A percentile compares a stretch with the other conserved stretches of the same genome.
Conservation (phyloP, 768 basidiomycete species). For the Inosperma sp. region DNA sequence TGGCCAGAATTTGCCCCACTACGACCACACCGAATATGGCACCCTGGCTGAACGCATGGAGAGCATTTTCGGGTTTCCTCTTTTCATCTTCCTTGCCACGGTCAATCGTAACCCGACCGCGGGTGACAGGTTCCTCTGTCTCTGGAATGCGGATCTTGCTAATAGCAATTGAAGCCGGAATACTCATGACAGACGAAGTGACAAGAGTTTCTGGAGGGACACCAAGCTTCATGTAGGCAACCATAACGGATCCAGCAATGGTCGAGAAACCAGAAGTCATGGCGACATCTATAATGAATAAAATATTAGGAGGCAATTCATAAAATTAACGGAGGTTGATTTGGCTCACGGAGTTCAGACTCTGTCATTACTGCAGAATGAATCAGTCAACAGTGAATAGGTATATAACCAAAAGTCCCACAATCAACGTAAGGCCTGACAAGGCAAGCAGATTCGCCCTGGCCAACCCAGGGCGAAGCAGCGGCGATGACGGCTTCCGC, state of each 20-base stretch:
- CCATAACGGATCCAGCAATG: slow-evolving; percentile 86
- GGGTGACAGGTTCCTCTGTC: slow-evolving; percentile 79
- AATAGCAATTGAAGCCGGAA: slow-evolving; percentile 91
- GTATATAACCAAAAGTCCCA: slow-evolving; percentile 21
- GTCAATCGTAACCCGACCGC: slow-evolving; percentile 74
- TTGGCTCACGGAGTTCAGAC: slow-evolving; percentile 64
- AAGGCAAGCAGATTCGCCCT: slow-evolving; percentile 84
- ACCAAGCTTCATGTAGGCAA: slow-evolving; percentile 75
- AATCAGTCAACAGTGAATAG: not conserved
- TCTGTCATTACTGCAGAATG: slow-evolving; percentile 58
- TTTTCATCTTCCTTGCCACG: slow-evolving; percentile 60
- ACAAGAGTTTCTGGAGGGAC: slow-evolving; percentile 77
- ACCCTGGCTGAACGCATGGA: slow-evolving; percentile 86
- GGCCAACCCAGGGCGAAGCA: slow-evolving; percentile 90
- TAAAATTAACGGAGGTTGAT: not conserved
- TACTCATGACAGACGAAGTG: slow-evolving; percentile 91
- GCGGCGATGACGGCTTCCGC: slow-evolving; percentile 92
- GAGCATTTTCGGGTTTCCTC: slow-evolving; percentile 61
- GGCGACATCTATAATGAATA: slow-evolving; percentile 45
- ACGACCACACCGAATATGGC: slow-evolving; percentile 82
- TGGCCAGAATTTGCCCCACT: slow-evolving; percentile 85
- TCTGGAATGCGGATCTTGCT: slow-evolving; percentile 86
- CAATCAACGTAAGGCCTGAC: slow-evolving; percentile 78
- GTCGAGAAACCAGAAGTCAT: slow-evolving; percentile 95
- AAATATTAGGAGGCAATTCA: not conserved